phyloP scores from a whole-genome alignment of 2,329 filamentous ascomycete genomes.

The Drechslerella coelobrocha region DNA sequence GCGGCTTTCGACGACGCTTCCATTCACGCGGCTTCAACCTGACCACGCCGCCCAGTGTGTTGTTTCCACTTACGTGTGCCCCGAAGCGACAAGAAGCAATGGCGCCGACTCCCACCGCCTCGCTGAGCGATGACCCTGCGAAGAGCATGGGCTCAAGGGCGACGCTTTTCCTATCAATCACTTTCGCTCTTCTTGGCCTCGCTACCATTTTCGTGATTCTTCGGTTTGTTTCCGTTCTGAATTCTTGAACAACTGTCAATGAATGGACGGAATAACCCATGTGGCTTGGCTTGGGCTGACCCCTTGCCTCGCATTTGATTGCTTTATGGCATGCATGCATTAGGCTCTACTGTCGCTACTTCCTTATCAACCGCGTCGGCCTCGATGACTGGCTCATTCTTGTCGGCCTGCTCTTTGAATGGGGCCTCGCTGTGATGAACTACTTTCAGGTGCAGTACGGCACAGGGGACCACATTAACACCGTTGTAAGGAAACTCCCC shows the following conservation, averaged over 20 bases:
- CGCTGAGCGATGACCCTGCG: constrained; percentile 13
- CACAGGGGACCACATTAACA: constrained; percentile 52
- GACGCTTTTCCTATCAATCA: constrained; percentile 49
- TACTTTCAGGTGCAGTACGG: constrained; percentile 50
- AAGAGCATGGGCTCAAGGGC: constrained; percentile 14
- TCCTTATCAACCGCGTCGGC: constrained; percentile 51
- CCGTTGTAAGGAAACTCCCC: constrained; percentile 28
- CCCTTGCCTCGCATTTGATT: constrained; percentile 6
- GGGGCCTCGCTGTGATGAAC: constrained; percentile 52
- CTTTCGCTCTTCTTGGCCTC: constrained; percentile 51
- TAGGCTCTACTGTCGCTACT: constrained; percentile 53
- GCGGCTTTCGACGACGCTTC: too few species aligned
- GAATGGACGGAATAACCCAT: not conserved
- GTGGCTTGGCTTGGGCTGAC: not conserved
- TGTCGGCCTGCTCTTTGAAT: constrained; percentile 52
- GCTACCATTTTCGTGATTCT: constrained; percentile 53
- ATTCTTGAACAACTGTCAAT: not conserved
- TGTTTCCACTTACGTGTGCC: too few species aligned
- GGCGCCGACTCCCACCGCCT: constrained; percentile 34
- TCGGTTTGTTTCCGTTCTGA: constrained; percentile 47
- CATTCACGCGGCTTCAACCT: too few species aligned
- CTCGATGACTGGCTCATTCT: constrained; percentile 59
- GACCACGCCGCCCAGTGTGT: too few species aligned
- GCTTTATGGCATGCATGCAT: constrained; percentile 8
- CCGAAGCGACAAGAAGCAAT: not conserved